Base-by-base conservation (phyloP, 257 asterid genomes). In the Catharanthus roseus region DNA sequence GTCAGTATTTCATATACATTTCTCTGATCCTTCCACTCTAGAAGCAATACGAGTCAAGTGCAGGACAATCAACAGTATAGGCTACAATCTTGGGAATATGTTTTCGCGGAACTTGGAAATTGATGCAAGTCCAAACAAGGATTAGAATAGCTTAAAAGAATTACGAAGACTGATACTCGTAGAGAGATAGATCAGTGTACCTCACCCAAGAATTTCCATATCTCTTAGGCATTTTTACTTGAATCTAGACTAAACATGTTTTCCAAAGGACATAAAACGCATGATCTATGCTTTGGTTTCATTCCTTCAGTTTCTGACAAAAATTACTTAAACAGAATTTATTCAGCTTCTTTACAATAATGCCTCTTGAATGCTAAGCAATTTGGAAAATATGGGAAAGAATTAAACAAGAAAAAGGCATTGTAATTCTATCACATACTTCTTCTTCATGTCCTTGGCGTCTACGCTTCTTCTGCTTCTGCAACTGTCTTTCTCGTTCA, bases 361-460 rank as follows among this genome's bases (percentile, higher is more conserved):
- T 29, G 42, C 18, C 41, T 67, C 31, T 49, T 31, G 21, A 49
- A n/a, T 31, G 29, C 61, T 0, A 49, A 49, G 28, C 60, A 3
- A 67, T 29, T 19, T 24, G 16, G 34, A 64, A 38, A 45, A 41
- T 6, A 51, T 31, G 50, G 19, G 16, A 2, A 66, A 42, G 11
- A 61, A 19, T 31, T 18, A 54, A 21, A 12, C 33, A 41, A 41
- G 19, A 16, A 10, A 62, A 62, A 65, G 6, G 18, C 53, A 54
- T 28, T 41, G 15, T 65, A 42, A 60, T 15, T 50, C 19, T 39
- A 51, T 57, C 67, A 77, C 86, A 72, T 82, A 88, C 99, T 56
- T 91, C 97, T 34, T 95, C 96, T 81, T 95, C 99, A 15, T 87
- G 97, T 63, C 99, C 97, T 74, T 84, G 93, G 62, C 89, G 95